A percentile compares a stretch with the other conserved stretches of the same genome.
Conservation (phyloP, 2,329 filamentous ascomycete genomes). For the Paraconiothyrium brasiliense region DNA sequence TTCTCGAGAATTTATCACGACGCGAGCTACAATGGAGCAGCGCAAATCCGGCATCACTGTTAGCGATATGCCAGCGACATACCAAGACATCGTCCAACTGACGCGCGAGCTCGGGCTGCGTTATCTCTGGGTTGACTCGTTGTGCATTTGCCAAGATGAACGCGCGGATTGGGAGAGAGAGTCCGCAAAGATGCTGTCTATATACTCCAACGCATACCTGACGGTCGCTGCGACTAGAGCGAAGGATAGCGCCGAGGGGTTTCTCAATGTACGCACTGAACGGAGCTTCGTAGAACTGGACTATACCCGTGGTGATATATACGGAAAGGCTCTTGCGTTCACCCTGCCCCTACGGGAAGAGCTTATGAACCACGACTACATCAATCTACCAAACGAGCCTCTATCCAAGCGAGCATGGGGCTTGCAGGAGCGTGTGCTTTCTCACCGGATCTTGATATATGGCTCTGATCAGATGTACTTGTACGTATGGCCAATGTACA, state of each 20-base stretch:
- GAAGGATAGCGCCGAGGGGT: conserved; percentile 16
- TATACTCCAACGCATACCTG: conserved; percentile 25
- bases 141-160: conserved; percentile 28
- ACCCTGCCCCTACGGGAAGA: conserved; percentile 15
- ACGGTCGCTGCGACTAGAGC: conserved; percentile 24
- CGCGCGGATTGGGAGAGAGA: conserved; percentile 28
- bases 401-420: conserved; percentile 20
- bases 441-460: conserved; percentile 17
- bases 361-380: conserved; percentile 8
- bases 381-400: conserved; percentile 15
- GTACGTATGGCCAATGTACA: not conserved
- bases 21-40: conserved; percentile 13
- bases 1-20: conserved; percentile 16
- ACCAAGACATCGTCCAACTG: conserved; percentile 20
- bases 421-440: conserved; percentile 20
- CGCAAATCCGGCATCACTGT: conserved; percentile 14
- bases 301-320: conserved; percentile 12
- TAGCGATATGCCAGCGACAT: conserved; percentile 16
- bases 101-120: conserved; percentile 22
- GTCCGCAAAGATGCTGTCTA: conserved; percentile 25
- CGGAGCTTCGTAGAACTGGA: conserved; percentile 13
- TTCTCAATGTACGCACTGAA: conserved; percentile 4
- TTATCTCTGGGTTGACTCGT: conserved; percentile 30
- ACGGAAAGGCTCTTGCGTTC: conserved; percentile 12
- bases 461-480: conserved; percentile 16